Base-by-base conservation (phyloP, 176 grass and related monocot species). In the Eleusine coracana region DNA sequence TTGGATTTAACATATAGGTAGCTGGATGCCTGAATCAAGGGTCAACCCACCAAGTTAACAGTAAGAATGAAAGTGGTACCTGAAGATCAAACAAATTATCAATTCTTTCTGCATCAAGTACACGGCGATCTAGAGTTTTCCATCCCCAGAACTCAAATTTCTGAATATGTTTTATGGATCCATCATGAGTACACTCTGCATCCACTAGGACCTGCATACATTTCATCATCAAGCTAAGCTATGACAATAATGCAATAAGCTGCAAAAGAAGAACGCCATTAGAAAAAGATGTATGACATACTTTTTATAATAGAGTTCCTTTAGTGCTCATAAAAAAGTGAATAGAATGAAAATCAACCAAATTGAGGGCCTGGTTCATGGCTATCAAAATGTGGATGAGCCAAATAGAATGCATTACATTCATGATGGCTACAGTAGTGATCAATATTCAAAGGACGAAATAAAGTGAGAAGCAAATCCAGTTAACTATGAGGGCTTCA, bases 161-260 rank as follows among this genome's bases (percentile, higher is more conserved):
- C 79, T 91, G 91, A 66, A 98, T 95, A 83, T 98, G 96, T 80
- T 95, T 95, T 79, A 98, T 85, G 14, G 93, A 95, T 77, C 96
- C 96, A 90, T 98, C 96, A 88, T 98, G 96, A 54, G 93, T 98
- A 89, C 96, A 98, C 55, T 95, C 96, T 36, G 96, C 93, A 87
- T 98, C 96, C 76, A 98, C 96, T 56, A 98, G 82, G 58, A 98
- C 93, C 96, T 98, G 82, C 44, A 60, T 52, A 64, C 21, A 74
- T 52, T 74, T 74, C 59, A 83, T 54, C 23, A 38, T 36, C 12
- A 69, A 70, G 42, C 38, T 75, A 81, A 68, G 13, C 60, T 12
- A 27, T 25, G 36, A 80, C 52, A 61, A 5, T 62, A 15, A 23
- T 20, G 16, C 7, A 65, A 31, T 25, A 73, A 68, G 37, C 14